Evolutionary conservation across 371 early-diverging fungal genomes (phyloP).

Genomic region (Mucor mucedo): DNA sequence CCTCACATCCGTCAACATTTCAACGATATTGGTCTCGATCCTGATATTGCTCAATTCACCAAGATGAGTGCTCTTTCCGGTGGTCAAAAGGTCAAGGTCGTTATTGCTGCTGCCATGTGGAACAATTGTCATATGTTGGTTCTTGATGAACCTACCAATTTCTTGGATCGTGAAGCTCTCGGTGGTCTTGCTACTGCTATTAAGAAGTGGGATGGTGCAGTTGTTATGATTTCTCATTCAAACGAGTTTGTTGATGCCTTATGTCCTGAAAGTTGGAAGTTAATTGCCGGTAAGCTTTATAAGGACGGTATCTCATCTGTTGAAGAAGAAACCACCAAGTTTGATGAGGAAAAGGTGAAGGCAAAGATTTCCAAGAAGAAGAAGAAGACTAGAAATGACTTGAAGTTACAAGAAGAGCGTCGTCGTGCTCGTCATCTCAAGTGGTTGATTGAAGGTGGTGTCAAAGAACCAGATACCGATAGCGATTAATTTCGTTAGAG

Average conservation of each 20-base stretch:
- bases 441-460: slow-evolving; percentile 77
- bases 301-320: slow-evolving; percentile 61
- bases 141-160: slow-evolving; percentile 89
- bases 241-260: slow-evolving; percentile 79
- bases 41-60: slow-evolving; percentile 78
- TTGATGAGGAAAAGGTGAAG: slow-evolving; percentile 63
- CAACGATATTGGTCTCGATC: slow-evolving; percentile 77
- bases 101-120: slow-evolving; percentile 86
- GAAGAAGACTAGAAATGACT: slow-evolving; percentile 79
- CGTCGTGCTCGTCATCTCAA: slow-evolving; percentile 73
- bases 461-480: slow-evolving; percentile 71
- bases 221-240: slow-evolving; percentile 90
- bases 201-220: slow-evolving; percentile 81
- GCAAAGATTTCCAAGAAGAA: slow-evolving; percentile 79
- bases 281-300: slow-evolving; percentile 64
- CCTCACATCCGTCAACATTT: slow-evolving; percentile 70
- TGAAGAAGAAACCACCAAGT: slow-evolving; percentile 66
- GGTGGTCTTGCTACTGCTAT: slow-evolving; percentile 86
- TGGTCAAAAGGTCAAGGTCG: slow-evolving; percentile 90
- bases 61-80: slow-evolving; percentile 77
- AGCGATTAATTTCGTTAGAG: slow-evolving; percentile 54
- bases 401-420: slow-evolving; percentile 71
- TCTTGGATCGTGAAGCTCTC: slow-evolving; percentile 86
- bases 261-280: slow-evolving; percentile 82
- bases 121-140: slow-evolving; percentile 83